phyloP scores from a whole-genome alignment of 768 basidiomycete genomes.

The Lentinula guzmanii region DNA sequence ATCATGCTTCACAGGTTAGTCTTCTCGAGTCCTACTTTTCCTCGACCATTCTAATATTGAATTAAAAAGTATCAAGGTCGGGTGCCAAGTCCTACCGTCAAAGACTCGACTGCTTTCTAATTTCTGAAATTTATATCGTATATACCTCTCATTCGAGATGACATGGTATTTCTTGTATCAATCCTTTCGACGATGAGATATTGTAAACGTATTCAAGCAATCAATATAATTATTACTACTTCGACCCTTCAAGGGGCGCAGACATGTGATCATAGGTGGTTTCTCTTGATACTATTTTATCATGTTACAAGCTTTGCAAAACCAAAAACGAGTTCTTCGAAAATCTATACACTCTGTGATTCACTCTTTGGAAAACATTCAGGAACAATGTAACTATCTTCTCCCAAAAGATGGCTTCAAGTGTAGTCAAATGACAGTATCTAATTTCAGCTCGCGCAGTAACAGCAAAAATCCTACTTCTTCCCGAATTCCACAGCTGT shows the following conservation, averaged over 20 bases:
- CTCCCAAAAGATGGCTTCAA: not conserved
- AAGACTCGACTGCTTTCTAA: not conserved
- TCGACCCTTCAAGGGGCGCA: not conserved
- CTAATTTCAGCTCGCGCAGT: constrained; percentile 38
- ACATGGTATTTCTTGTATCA: too few species aligned
- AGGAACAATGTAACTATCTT: constrained; percentile 53
- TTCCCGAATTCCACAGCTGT: constrained; percentile 45
- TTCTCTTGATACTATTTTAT: not conserved
- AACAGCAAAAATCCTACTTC: constrained; percentile 36
- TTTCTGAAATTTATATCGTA: too few species aligned
- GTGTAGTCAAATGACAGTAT: constrained; percentile 4
- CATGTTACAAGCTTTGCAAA: constrained; percentile 20
- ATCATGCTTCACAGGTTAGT: constrained; percentile 15
- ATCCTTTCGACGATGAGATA: not conserved
- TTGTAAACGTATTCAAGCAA: not conserved
- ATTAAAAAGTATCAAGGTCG: not conserved
- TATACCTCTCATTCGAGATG: too few species aligned
- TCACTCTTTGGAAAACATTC: constrained; percentile 39
- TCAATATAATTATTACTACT: not conserved
- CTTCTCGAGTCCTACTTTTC: not conserved
- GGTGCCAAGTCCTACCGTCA: not conserved
- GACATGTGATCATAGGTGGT: not conserved
- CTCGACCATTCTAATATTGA: not conserved
- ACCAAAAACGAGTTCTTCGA: constrained; percentile 53
- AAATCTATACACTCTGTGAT: constrained; percentile 42